Conservation (phyloP, 768 basidiomycete species). For the Pleurotus citrinopileatus region DNA sequence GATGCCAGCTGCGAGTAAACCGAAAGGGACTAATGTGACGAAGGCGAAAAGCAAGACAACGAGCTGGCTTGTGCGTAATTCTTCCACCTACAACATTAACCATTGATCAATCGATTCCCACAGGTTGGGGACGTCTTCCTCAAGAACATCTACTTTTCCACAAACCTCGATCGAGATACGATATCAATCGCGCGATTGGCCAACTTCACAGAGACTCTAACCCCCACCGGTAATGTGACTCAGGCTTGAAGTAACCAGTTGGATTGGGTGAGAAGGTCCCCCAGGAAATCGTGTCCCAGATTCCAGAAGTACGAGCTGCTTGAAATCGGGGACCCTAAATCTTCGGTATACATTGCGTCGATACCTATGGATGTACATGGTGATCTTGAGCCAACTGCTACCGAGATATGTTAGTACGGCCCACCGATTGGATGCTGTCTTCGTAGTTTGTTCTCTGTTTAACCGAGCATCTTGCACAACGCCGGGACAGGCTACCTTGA, state of each 20-base stretch:
- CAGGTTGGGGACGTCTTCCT: conserved; percentile 11
- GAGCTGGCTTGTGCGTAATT: conserved; percentile 3
- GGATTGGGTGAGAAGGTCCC: too few species aligned
- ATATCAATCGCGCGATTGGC: conserved; percentile 2
- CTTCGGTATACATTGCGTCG: too few species aligned
- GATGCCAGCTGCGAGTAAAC: neutral
- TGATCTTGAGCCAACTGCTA: too few species aligned
- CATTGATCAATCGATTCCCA: neutral
- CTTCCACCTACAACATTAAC: neutral
- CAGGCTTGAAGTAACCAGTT: neutral
- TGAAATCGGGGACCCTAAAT: too few species aligned
- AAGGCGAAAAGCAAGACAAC: neutral
- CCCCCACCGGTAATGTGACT: neutral
- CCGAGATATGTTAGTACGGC: too few species aligned
- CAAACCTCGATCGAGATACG: conserved; percentile 9
- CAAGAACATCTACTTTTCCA: conserved; percentile 11
- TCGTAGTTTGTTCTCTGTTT: too few species aligned
- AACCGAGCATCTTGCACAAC: too few species aligned
- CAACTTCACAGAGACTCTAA: neutral
- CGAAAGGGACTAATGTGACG: conserved; percentile 1
- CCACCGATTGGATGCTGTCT: too few species aligned
- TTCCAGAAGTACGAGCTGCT: too few species aligned
- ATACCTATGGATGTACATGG: too few species aligned
- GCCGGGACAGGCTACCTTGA: too few species aligned
- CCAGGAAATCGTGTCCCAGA: too few species aligned